Percentiles rank a stretch among this genome's conserved stretches.
These are phyloP conservation scores for Kwoniella heveanensis DNA, from an alignment of 768 basidiomycete genomes.

Conservation along the genomic window DNA sequence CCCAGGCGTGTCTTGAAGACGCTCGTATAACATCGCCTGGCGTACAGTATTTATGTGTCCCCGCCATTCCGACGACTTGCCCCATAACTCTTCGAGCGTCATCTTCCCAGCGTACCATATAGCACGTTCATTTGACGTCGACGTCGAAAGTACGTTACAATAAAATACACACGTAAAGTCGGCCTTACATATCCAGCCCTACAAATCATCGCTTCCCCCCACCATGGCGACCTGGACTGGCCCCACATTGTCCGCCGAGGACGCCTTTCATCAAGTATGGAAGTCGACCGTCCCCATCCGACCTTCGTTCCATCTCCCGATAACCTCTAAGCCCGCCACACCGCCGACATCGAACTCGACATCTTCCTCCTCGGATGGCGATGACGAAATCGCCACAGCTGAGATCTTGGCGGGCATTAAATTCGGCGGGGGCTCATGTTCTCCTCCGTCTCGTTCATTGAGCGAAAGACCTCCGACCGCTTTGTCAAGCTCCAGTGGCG, in stretches of 20 bases:
- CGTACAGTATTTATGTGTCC: not conserved
- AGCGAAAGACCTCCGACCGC: not conserved
- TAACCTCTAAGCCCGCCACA: not conserved
- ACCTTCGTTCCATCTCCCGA: conserved; percentile 10
- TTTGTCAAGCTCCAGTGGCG: conserved; percentile 6
- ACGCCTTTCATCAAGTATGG: conserved; percentile 13
- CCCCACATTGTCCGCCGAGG: conserved; percentile 12
- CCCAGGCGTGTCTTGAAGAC: not conserved
- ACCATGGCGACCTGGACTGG: conserved; percentile 22
- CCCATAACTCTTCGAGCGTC: not conserved
- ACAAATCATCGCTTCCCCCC: too few relatives aligned
- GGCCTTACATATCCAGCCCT: too few relatives aligned
- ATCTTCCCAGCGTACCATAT: too few relatives aligned
- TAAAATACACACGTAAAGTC: too few relatives aligned
- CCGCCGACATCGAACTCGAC: not conserved
- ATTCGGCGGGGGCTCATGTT: not conserved
- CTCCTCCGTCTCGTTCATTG: not conserved
- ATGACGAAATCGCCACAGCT: conserved; percentile 11
- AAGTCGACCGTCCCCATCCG: conserved; percentile 4
- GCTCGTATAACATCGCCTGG: not conserved
- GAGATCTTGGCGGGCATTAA: conserved; percentile 13
- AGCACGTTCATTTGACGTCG: not conserved
- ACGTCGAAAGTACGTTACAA: not conserved
- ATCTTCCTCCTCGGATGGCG: conserved; percentile 6
- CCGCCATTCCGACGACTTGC: conserved; percentile 4